A percentile compares a stretch with the other conserved stretches of the same genome.
Conservation (phyloP, 495 filamentous ascomycete genomes). For the Lentithecium fluviatile region DNA sequence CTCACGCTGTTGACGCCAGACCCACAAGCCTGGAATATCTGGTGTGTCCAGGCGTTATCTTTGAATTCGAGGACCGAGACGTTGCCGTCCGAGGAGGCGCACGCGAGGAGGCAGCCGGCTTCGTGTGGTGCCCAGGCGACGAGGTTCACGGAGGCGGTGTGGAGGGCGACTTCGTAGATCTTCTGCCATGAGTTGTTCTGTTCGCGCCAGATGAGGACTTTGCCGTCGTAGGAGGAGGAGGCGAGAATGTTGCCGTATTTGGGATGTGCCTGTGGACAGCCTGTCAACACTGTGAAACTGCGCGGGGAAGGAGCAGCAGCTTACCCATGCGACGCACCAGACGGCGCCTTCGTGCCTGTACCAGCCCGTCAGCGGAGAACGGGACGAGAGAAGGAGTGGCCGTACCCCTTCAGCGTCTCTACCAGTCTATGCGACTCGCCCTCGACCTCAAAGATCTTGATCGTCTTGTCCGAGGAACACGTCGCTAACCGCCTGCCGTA, state of each 20-base stretch:
- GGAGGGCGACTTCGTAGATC: conserved; percentile 85
- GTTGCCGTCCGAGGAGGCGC: conserved; percentile 88
- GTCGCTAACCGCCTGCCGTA: conserved; percentile 96
- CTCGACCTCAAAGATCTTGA: conserved; percentile 99
- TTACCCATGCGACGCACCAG: conserved; percentile 91
- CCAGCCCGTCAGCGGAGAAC: conserved; percentile 1
- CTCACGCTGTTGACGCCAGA: conserved; percentile 91
- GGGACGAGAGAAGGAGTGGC: neutral
- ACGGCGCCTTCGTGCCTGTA: conserved; percentile 89
- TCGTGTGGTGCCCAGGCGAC: conserved; percentile 97
- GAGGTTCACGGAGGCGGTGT: conserved; percentile 94
- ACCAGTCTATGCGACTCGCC: conserved; percentile 85
- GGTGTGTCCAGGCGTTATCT: conserved; percentile 82
- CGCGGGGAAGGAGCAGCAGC: conserved; percentile 2
- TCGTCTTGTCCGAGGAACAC: conserved; percentile 95
- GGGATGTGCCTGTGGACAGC: conserved; percentile 68
- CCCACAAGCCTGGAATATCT: conserved; percentile 87
- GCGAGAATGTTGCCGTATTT: conserved; percentile 98
- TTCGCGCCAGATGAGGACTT: conserved; percentile 98
- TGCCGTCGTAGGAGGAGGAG: conserved; percentile 91
- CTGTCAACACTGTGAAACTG: neutral
- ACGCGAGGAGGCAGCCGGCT: conserved; percentile 88
- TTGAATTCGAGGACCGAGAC: conserved; percentile 94
- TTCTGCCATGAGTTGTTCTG: conserved; percentile 59
- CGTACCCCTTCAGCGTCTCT: conserved; percentile 92